Conservation (phyloP, 495 filamentous ascomycete genomes). For the Staphylotrichum longicolle region DNA sequence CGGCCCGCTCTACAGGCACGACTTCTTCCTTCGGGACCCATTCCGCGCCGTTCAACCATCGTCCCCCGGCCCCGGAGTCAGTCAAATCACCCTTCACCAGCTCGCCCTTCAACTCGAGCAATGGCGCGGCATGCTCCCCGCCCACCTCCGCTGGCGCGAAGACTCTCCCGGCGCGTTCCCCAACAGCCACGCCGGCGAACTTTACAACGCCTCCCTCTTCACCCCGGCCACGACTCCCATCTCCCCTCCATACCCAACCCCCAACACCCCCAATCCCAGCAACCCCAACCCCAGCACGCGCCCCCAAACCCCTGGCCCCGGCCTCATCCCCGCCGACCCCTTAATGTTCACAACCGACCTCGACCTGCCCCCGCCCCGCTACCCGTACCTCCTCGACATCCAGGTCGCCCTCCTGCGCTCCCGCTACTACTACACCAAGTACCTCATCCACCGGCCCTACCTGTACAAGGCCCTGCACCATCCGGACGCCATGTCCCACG, state of each 20-base stretch:
- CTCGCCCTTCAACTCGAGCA: conserved; percentile 51
- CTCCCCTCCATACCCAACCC: conserved; percentile 14
- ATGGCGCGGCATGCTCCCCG: conserved; percentile 56
- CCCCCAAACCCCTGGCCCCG: neutral
- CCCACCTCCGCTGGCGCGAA: conserved; percentile 54
- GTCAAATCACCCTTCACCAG: conserved; percentile 42
- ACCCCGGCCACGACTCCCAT: conserved; percentile 24
- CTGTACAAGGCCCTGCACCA: conserved; percentile 61
- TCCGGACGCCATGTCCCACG: conserved; percentile 51
- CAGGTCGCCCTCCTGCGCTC: conserved; percentile 56
- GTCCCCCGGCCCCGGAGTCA: conserved; percentile 9
- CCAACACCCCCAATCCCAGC: neutral
- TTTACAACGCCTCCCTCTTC: conserved; percentile 27
- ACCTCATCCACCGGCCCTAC: conserved; percentile 58
- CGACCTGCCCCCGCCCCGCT: conserved; percentile 39
- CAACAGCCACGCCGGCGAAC: conserved; percentile 18
- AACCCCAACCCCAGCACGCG: neutral
- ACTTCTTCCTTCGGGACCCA: neutral
- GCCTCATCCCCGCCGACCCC: conserved; percentile 3
- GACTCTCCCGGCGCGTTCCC: conserved; percentile 47
- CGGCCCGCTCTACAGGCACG: neutral
- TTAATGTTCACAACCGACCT: conserved; percentile 53
- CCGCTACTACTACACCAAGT: conserved; percentile 59
- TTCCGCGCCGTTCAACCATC: conserved; percentile 15
- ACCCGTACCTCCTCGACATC: conserved; percentile 53